Percentiles rank a stretch among this genome's conserved stretches.
Conservation (phyloP, 768 basidiomycete species). For the Coprinopsis strossmayeri region DNA sequence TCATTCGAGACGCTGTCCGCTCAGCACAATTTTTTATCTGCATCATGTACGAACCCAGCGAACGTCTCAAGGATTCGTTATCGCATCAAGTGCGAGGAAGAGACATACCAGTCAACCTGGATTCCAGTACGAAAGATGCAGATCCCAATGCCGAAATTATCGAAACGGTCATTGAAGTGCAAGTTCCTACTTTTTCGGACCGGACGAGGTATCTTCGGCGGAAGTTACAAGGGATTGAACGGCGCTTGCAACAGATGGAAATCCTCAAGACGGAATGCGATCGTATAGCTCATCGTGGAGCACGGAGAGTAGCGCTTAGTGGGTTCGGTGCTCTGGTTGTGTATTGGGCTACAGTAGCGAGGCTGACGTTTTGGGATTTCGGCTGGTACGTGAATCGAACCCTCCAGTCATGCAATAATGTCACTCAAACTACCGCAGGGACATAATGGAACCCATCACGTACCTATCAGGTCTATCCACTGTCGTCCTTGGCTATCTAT, state of each 20-base stretch:
- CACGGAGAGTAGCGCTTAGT: slow-evolving; percentile 47
- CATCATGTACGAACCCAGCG: slow-evolving; percentile 22
- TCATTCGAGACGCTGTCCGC: slow-evolving; percentile 55
- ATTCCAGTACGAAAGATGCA: slow-evolving; percentile 4
- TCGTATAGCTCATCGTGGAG: slow-evolving; percentile 47
- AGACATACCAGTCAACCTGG: slow-evolving; percentile 6
- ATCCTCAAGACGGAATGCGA: slow-evolving; percentile 51
- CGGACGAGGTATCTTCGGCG: slow-evolving; percentile 53
- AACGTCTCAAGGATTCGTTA: slow-evolving; percentile 5
- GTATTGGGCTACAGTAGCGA: slow-evolving; percentile 60
- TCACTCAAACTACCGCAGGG: slow-evolving; percentile 26
- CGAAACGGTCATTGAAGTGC: slow-evolving; percentile 34
- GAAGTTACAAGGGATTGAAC: slow-evolving; percentile 35
- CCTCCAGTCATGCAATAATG: slow-evolving; percentile 1
- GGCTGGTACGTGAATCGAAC: slow-evolving; percentile 32
- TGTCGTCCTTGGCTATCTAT: slow-evolving; percentile 56
- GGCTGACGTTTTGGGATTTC: slow-evolving; percentile 60
- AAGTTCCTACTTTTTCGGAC: slow-evolving; percentile 58
- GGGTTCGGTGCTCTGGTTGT: slow-evolving; percentile 54
- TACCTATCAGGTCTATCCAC: slow-evolving; percentile 58
- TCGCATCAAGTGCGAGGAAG: slow-evolving; percentile 9
- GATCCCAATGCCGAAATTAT: slow-evolving; percentile 7
- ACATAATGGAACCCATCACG: slow-evolving; percentile 66
- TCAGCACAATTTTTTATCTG: slow-evolving; percentile 46
- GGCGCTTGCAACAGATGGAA: slow-evolving; percentile 44